Conservation (phyloP, 345 rosid species). For the Populus pruinosa region DNA sequence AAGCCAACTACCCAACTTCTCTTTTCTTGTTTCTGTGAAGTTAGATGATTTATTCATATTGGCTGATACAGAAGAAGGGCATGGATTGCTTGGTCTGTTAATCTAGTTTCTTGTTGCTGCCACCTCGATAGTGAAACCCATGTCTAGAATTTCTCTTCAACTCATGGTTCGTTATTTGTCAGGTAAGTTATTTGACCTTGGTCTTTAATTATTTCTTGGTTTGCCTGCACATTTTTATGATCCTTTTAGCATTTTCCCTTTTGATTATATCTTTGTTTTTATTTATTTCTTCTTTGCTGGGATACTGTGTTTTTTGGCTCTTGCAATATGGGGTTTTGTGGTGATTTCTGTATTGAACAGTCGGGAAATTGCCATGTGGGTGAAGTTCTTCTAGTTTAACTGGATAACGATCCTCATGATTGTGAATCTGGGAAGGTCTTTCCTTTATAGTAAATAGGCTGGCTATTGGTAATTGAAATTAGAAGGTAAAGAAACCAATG, state of each 20-base stretch:
- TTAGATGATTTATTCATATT: constrained; percentile 5
- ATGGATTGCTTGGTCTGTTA: constrained; percentile 7
- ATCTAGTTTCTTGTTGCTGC: neutral
- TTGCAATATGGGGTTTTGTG: constrained; percentile 3
- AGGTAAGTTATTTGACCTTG: constrained; percentile 37
- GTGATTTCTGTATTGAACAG: constrained; percentile 19
- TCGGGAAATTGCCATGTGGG: neutral
- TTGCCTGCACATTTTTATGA: neutral
- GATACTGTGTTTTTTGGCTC: neutral
- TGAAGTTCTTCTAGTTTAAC: neutral
- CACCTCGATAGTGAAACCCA: constrained; percentile 24
- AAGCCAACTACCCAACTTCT: constrained; percentile 29
- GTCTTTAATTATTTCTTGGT: neutral
- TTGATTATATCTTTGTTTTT: neutral
- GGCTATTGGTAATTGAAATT: neutral
- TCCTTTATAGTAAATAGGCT: neutral
- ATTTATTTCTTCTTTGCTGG: neutral
- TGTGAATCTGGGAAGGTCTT: neutral
- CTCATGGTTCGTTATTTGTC: constrained; percentile 38
- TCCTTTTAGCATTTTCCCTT: neutral
- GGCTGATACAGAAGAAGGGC: constrained; percentile 8
- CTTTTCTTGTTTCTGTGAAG: constrained; percentile 3
- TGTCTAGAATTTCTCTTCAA: constrained; percentile 41
- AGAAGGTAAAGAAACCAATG: neutral
- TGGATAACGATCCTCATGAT: neutral